Base-by-base conservation (phyloP, 352 stramenopile genomes). In the Globisporangium spinosum region DNA sequence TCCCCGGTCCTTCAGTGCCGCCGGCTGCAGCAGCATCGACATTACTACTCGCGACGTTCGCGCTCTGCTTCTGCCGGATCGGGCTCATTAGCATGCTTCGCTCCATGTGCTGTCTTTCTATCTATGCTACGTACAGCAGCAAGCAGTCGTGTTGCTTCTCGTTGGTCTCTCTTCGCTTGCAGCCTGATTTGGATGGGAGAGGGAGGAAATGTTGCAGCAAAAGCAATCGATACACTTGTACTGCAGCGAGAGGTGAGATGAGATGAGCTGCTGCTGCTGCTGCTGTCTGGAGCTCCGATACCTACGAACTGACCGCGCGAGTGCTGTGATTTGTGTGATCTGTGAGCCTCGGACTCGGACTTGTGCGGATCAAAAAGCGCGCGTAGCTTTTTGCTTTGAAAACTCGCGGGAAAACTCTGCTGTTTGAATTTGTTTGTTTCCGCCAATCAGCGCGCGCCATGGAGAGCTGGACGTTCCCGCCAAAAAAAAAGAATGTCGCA, bases 81-180 rank as follows among this genome's bases (percentile, higher is more conserved):
- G 79, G 77, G 60, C 77, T 88, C 77, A 84, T 79, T 63, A 82
- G 69, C 25, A 78, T 64, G 34, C 74, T 69, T 12, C 66, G 65
- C 55, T 67, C 60, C 79, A 85, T 85, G 4, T n/a, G 35, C 22
- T 20, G 35, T 47, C 9, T 20, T 47, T n/a, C 40, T 35, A 10
- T 27, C 29, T 60, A 32, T n/a, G 25, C 32, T 62, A 62, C 47
- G 49, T 27, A 45, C 47, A 58, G 45, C 17, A 40, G 20, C 22
- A 15, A 15, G 17, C 20, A 34, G 27, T 35, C 9, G 27, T 58
- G 22, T 32, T 38, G 47, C 61, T 35, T 32, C 47, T 8, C 29
- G 29, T 22, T 32, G 34, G 32, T 62, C 20, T 8, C 38, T 40
- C 10, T 53, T 49, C 25, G 22, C 35, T 34, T 17, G 29, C 9